Percentiles rank a stretch among this genome's conserved stretches.
Evolutionary conservation across 208 protist species (phyloP).

Genomic region (Wallacemonas sp.): DNA sequence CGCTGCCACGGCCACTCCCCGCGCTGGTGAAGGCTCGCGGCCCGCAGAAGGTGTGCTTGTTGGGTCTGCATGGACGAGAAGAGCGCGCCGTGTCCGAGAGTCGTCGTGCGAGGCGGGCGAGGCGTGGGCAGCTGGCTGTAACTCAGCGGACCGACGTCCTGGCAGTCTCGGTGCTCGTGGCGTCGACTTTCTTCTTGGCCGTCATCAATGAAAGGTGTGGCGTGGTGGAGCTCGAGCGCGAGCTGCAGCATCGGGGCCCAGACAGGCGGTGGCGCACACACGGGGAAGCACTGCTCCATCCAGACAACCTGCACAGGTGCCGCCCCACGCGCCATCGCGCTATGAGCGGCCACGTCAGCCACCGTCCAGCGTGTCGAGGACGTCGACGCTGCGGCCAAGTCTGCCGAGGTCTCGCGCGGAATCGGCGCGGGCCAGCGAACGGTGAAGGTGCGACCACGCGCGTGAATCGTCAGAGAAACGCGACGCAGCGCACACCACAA

Average conservation of each 20-base stretch:
- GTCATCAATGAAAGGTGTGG: conserved; percentile 15
- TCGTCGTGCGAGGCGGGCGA: conserved; percentile 1
- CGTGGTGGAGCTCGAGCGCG: conserved; percentile 54
- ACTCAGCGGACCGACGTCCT: too few relatives aligned
- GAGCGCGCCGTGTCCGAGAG: conserved; percentile 19
- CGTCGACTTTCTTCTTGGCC: too few relatives aligned
- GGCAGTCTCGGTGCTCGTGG: too few relatives aligned
- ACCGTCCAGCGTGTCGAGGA: not conserved
- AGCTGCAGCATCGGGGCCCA: conserved; percentile 74
- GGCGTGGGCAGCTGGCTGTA: conserved; percentile 15
- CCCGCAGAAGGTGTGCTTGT: conserved; percentile 37
- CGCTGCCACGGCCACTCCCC: conserved; percentile 32
- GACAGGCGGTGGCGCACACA: conserved; percentile 43
- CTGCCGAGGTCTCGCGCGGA: conserved; percentile 26
- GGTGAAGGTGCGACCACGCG: conserved; percentile 60
- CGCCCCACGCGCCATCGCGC: conserved; percentile 18
- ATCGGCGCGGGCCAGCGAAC: conserved; percentile 82
- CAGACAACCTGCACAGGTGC: conserved; percentile 28
- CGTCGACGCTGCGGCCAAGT: conserved; percentile 2
- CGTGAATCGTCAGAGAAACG: conserved; percentile 70
- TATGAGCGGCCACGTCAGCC: conserved; percentile 14
- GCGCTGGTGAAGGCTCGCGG: conserved; percentile 35
- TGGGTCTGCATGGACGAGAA: conserved; percentile 46
- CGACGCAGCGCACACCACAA: conserved; percentile 79
- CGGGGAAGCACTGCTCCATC: conserved; percentile 74